Evolutionary conservation across 306 rosid genomes (phyloP).

Genomic region (Lithocarpus polystachyus): DNA sequence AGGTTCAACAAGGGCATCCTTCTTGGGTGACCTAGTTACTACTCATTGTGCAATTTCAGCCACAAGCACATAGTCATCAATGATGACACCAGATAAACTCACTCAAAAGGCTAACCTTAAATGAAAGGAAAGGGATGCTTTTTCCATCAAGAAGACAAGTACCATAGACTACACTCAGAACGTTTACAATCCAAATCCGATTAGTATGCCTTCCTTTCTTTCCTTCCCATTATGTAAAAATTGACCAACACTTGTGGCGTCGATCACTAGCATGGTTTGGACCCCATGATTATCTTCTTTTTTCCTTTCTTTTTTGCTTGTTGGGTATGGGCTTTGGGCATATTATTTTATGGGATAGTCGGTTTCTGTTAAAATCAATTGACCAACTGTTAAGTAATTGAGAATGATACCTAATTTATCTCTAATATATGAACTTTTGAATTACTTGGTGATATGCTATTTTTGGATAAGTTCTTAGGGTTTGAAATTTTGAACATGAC

Average conservation of each 20-base stretch:
- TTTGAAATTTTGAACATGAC: neutral
- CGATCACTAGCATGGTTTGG: neutral
- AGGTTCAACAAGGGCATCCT: conserved; percentile 9
- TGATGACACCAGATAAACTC: conserved; percentile 23
- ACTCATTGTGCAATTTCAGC: conserved; percentile 22
- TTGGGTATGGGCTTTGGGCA: neutral
- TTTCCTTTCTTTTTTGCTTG: neutral
- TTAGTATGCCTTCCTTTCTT: neutral
- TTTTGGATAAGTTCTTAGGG: neutral
- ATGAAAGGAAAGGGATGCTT: neutral
- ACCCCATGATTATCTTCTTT: neutral
- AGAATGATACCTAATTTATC: neutral
- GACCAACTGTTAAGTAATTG: neutral
- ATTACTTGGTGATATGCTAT: neutral
- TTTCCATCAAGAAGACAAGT: neutral
- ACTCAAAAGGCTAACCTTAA: conserved; percentile 14
- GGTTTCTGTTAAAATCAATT: neutral
- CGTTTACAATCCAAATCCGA: conserved; percentile 1
- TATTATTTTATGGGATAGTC: neutral
- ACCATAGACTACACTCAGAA: neutral
- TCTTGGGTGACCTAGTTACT: conserved; percentile 30
- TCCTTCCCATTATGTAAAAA: neutral
- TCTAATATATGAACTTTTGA: neutral
- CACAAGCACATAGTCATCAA: conserved; percentile 15
- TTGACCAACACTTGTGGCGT: neutral